Evolutionary conservation across 768 basidiomycete species (phyloP).

Genomic region (Tremella yokohamensis): DNA sequence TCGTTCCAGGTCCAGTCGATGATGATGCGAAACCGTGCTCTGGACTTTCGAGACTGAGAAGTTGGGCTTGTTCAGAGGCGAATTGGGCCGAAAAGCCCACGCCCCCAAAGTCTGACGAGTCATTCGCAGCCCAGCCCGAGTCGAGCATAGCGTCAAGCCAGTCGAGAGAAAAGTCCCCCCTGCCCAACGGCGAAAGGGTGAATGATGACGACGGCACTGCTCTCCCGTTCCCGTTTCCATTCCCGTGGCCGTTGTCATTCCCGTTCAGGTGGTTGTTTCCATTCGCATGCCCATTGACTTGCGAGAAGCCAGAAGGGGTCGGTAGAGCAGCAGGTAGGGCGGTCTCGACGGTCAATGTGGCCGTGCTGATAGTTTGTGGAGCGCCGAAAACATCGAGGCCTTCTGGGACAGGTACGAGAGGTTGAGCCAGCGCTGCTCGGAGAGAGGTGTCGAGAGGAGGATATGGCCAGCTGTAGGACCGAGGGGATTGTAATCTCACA

Average conservation of each 20-base stretch:
- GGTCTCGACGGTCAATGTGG: neutral
- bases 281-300: neutral
- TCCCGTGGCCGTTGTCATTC: neutral
- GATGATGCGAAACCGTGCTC: constrained; percentile 19
- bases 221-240: neutral
- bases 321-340: neutral
- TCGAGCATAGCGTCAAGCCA: constrained; percentile 29
- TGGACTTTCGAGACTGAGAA: constrained; percentile 34
- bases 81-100: constrained; percentile 7
- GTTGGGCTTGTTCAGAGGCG: constrained; percentile 37
- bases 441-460: too few relatives aligned
- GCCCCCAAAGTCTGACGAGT: neutral
- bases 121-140: constrained; percentile 7
- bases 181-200: constrained; percentile 14
- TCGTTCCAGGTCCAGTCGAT: neutral
- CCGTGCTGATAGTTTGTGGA: neutral
- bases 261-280: neutral
- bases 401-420: neutral
- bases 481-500: neutral
- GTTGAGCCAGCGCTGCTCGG: too few relatives aligned
- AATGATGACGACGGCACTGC: constrained; percentile 15
- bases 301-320: neutral
- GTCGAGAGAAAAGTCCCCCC: constrained; percentile 4
- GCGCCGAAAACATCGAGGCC: neutral
- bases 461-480: too few relatives aligned